Evolutionary conservation across 768 basidiomycete genomes (phyloP), one percentile per base, ranked within the genome.

Genomic region (Boletus subparvulus): DNA sequence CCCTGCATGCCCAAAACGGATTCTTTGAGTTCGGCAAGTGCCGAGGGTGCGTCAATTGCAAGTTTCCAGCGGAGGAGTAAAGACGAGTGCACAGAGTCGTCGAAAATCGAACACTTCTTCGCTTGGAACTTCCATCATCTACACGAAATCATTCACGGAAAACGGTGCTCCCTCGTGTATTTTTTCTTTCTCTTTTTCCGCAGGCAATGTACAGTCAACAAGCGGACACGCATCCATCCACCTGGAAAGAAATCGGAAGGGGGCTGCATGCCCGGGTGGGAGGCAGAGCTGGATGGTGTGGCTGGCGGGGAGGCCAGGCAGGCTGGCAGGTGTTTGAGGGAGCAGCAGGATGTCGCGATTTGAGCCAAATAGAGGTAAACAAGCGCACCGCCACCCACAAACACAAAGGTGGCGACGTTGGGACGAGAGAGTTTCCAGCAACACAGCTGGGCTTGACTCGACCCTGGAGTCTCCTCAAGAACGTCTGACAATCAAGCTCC

Each of bases 71-170:
- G 43, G 56, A 52, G 51, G 60, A 46, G 60, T 51, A 61, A 47
- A 67, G 54, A 56, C 54, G 43, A 66, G 56, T 46, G 56, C 61
- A 67, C 32, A 49, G 55, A 53, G 43, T 47, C 49, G 51, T 50
- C 55, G 50, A 72, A 73, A 71, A 60, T 46, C n/a, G 30, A 51
- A 69, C 67, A 59, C 61, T 60, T 61, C 71, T 71, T 71, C 49
- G 59, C 71, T 56, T 51, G 71, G 69, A 73, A 71, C 69, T 61
- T 73, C 64, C 69, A 71, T 33, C 72, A 73, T 48, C 60, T 19
- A 45, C 54, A 35, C 60, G 39, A 56, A 63, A 46, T 50, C 52
- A 39, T 53, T 36, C 63, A 28, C 52, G 8, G 54, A 60, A 55
- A 24, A 26, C 42, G 19, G 13, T 11, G 9, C 39, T n/a, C 16